phyloP scores from a whole-genome alignment of 73 alveolate species.

The Urostyla sp. region DNA sequence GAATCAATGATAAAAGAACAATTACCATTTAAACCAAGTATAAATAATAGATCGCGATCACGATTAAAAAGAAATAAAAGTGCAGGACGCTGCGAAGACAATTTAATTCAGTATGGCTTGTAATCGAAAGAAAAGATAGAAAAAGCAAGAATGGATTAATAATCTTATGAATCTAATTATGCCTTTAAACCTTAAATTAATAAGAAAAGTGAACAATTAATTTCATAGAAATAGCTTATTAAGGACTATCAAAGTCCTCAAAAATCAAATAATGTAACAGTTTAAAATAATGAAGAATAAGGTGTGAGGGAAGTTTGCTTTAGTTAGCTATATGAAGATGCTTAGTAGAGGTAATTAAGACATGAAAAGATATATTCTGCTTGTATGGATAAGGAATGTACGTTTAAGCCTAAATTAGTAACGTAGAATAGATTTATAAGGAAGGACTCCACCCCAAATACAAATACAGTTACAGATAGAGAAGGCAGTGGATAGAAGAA shows the following conservation, averaged over 20 bases:
- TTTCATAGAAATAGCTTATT: background rate
- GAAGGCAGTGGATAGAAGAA: background rate
- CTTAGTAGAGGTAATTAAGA: conserved; percentile 33
- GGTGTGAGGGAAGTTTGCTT: background rate
- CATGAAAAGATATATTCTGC: conserved; percentile 39
- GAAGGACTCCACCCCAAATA: too few relatives aligned
- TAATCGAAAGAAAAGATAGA: conserved; percentile 39
- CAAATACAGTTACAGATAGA: conserved; percentile 1
- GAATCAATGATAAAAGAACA: conserved; percentile 14
- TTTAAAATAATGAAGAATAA: background rate
- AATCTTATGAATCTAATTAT: background rate
- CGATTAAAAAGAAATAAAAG: background rate
- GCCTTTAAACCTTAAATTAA: conserved; percentile 38
- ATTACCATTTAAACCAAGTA: conserved; percentile 37
- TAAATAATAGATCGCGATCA: conserved; percentile 7
- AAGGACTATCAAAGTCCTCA: background rate
- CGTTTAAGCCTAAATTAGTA: conserved; percentile 62
- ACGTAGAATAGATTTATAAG: conserved; percentile 7
- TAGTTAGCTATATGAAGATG: conserved; percentile 51
- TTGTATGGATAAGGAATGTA: conserved; percentile 60
- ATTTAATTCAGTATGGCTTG: conserved; percentile 38
- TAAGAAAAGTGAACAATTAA: conserved; percentile 25
- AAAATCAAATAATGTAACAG: conserved; percentile 6
- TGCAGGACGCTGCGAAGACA: conserved; percentile 10
- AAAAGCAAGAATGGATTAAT: background rate